These are phyloP conservation scores for Colletotrichum cordylinicola DNA, from an alignment of 2,329 filamentous ascomycete genomes.

Conservation along the genomic window DNA sequence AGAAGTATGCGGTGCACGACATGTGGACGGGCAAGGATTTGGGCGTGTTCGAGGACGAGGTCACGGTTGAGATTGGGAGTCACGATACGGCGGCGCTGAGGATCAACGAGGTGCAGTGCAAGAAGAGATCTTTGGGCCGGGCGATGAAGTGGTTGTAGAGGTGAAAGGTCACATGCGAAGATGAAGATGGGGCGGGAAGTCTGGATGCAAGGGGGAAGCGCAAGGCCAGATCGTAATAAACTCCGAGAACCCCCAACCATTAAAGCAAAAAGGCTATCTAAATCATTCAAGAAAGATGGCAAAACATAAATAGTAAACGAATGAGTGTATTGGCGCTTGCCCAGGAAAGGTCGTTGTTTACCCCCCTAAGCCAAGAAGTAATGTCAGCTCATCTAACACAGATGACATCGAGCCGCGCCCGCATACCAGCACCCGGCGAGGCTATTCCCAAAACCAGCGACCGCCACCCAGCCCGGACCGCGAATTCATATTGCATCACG, in stretches of 20 bases:
- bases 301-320: not conserved
- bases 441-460: conserved; percentile 7
- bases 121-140: not conserved
- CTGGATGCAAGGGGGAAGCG: not conserved
- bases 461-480: not conserved
- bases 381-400: not conserved
- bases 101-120: conserved; percentile 24
- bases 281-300: not conserved
- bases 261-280: rapidly evolving
- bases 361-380: not conserved
- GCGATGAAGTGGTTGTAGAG: not conserved
- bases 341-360: not conserved
- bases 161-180: not conserved
- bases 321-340: not conserved
- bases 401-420: not conserved
- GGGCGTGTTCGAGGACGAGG: conserved; percentile 35
- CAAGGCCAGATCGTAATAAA: not conserved
- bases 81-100: conserved; percentile 41
- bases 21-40: conserved; percentile 50
- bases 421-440: not conserved
- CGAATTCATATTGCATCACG: conserved; percentile 18
- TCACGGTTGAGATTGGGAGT: conserved; percentile 31
- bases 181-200: not conserved
- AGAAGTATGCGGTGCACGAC: conserved; percentile 45
- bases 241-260: not conserved